Evolutionary conservation across 2,329 filamentous ascomycete genomes (phyloP).

Genomic region (Thielaviopsis euricoi): DNA sequence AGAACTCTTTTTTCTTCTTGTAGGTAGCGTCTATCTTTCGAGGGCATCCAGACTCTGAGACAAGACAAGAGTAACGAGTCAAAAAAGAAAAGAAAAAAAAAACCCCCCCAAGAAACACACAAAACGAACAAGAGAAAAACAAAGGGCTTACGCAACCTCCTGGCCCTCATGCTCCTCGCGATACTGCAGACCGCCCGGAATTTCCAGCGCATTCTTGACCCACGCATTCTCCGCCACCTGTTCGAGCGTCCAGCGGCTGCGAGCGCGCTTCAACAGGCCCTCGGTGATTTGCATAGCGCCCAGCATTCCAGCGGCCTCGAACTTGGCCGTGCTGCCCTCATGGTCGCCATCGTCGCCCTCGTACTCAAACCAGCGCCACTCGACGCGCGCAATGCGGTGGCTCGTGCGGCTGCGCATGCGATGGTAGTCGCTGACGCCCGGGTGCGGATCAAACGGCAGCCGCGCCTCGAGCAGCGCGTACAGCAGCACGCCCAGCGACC

Average conservation of each 20-base stretch:
- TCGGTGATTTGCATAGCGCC: constrained; percentile 74
- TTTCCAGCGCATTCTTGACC: constrained; percentile 57
- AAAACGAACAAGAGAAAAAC: constrained; percentile 1
- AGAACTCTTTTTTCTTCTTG: constrained; percentile 11
- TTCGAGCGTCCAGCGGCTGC: constrained; percentile 58
- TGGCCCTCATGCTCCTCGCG: constrained; percentile 41
- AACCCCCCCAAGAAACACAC: no score
- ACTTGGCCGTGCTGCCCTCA: constrained; percentile 46
- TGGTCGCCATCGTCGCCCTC: constrained; percentile 76
- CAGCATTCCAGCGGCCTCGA: constrained; percentile 46
- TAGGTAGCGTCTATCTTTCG: no score
- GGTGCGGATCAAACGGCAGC: constrained; percentile 80
- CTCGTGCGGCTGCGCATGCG: constrained; percentile 68
- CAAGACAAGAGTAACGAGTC: constrained; percentile 12
- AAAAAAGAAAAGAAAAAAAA: constrained; percentile 5
- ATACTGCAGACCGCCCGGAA: constrained; percentile 45
- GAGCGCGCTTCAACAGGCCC: constrained; percentile 64
- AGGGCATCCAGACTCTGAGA: background rate
- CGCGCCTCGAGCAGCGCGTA: constrained; percentile 90
- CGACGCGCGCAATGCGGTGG: constrained; percentile 86
- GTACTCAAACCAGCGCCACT: constrained; percentile 89
- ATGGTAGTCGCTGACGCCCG: constrained; percentile 59
- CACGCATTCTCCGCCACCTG: constrained; percentile 58
- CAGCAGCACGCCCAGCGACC: constrained; percentile 83
- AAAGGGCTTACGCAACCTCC: constrained; percentile 23